Evolutionary conservation across 73 alveolate species (phyloP), one percentile per base, ranked within the genome.

Genomic region (Paramecium biaurelia): DNA sequence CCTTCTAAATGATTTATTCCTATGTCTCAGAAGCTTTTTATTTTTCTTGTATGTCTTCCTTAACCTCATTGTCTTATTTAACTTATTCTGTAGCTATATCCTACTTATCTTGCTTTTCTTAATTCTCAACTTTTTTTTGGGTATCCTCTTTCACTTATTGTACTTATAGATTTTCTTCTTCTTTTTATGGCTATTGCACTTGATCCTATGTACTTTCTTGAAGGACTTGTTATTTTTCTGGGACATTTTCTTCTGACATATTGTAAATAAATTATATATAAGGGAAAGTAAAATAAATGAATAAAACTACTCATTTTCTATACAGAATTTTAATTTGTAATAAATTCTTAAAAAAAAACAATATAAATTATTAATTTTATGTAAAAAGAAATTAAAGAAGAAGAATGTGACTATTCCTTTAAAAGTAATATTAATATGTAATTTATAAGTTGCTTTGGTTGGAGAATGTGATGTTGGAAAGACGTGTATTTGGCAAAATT

Each of bases 381-480:
- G 68, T 34, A 53, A 53, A 53, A n/a, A 21, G 68, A 53, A 23
- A 18, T 53, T n/a, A 53, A 53, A 24, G 86, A 72, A 42, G 70
- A 79, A 43, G 70, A 79, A 5, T 79, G 45, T 43, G 90, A 79
- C 30, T 79, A 79, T 79, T 79, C 70, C 3, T 79, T 79, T 15
- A 79, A 79, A 76, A 79, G 76, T 79, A 53, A 18, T 0, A 42
- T 79, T n/a, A n/a, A 30, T 26, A 20, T 23, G 1, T 79, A 20
- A 2, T 9, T 15, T 14, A 32, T 0, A 79, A 74, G 90, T 79
- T 42, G 72, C 56, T 1, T 8, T 79, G 21, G 74, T 79, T 30
- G 90, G 90, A 20, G 90, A 79, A 42, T 79, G 74, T 43, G 90
- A 79, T 79, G 90, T 79, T 79, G 90, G 76, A 14, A 18, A 42